Conservation (phyloP, 2,329 filamentous ascomycete species). For the Colletotrichum musae region DNA sequence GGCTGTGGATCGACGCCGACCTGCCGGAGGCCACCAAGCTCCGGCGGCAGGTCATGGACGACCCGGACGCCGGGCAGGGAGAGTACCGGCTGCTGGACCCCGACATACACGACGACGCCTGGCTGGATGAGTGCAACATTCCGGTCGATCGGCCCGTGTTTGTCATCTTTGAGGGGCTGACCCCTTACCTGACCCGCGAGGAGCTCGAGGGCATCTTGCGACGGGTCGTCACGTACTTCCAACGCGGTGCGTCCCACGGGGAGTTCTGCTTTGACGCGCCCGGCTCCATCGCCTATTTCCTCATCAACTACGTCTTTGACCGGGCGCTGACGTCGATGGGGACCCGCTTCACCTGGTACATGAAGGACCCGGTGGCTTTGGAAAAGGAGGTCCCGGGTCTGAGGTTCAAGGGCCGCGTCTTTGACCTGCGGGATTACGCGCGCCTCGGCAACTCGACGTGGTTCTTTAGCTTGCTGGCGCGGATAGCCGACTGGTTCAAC, state of each 20-base stretch:
- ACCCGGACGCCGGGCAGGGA: constrained; percentile 22
- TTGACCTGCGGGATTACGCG: background rate
- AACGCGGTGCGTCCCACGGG: constrained; percentile 44
- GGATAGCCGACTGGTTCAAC: no score
- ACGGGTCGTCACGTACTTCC: constrained; percentile 46
- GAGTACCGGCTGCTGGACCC: constrained; percentile 46
- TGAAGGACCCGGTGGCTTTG: constrained; percentile 22
- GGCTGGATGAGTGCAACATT: constrained; percentile 46
- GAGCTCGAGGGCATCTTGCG: constrained; percentile 44
- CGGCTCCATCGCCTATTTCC: constrained; percentile 6
- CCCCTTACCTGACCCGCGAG: constrained; percentile 48
- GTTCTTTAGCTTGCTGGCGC: no score
- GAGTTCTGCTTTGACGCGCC: constrained; percentile 33
- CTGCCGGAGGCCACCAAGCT: constrained; percentile 51
- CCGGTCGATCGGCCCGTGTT: constrained; percentile 50
- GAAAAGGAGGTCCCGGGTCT: constrained; percentile 22
- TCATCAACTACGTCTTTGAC: constrained; percentile 9
- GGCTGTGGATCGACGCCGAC: constrained; percentile 54
- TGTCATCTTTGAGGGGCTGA: constrained; percentile 51
- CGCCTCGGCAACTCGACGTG: no score
- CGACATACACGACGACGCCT: constrained; percentile 46
- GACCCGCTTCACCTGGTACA: constrained; percentile 19
- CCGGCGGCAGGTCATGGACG: constrained; percentile 46
- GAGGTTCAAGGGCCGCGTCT: constrained; percentile 28
- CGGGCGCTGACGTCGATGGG: constrained; percentile 26